Conservation (phyloP, 768 basidiomycete genomes). For the Cubamyces lactineus region DNA sequence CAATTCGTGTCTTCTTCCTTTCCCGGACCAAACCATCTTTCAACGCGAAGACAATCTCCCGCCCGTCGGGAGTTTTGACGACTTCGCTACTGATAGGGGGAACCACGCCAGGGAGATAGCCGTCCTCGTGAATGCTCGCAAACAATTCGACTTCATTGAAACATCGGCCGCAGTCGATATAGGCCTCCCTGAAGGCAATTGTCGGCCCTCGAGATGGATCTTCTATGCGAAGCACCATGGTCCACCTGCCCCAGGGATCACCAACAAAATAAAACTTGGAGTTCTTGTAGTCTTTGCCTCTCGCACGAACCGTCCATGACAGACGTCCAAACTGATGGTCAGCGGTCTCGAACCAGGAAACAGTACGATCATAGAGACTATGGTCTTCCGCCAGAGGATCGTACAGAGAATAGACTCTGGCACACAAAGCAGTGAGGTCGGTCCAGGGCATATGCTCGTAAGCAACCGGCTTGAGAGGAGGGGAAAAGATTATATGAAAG, state of each 20-base stretch:
- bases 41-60: too few relatives aligned
- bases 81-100: neutral
- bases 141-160: slow-evolving; percentile 55
- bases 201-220: neutral
- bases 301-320: neutral
- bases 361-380: slow-evolving; percentile 3
- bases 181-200: slow-evolving; percentile 1
- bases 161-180: neutral
- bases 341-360: neutral
- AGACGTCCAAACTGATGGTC: neutral
- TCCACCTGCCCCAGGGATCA: slow-evolving; percentile 4
- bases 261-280: neutral
- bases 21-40: too few relatives aligned
- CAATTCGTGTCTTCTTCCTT: neutral
- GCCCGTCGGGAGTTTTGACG: neutral
- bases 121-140: neutral
- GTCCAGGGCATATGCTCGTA: neutral
- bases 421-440: neutral
- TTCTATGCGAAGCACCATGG: neutral
- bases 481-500: slow-evolving; percentile 11
- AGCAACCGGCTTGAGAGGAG: neutral
- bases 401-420: slow-evolving; percentile 7
- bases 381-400: slow-evolving; percentile 4
- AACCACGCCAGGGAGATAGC: slow-evolving; percentile 2
- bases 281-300: neutral